Conservation (phyloP, 2,329 filamentous ascomycete species). For the Colletotrichum lini region DNA sequence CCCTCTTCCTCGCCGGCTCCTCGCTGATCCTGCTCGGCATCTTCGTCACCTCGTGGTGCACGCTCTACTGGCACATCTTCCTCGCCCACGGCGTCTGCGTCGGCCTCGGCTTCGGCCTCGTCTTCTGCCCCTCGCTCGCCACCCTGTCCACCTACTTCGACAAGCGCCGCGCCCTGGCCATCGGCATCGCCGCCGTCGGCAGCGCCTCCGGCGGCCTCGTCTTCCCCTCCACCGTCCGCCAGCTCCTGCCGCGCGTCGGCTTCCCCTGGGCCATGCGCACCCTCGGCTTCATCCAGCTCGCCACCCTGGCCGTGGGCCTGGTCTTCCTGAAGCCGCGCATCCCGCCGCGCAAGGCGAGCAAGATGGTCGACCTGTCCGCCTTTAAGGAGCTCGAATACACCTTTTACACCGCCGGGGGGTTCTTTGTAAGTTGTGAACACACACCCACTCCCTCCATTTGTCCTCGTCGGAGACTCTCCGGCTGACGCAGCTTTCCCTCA, state of each 20-base stretch:
- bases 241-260: conserved; percentile 62
- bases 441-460: too few species aligned
- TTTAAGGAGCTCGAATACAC: conserved; percentile 54
- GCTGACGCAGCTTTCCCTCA: conserved; percentile 32
- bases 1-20: conserved; percentile 55
- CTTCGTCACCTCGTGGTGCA: conserved; percentile 59
- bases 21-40: conserved; percentile 59
- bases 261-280: conserved; percentile 69
- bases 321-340: conserved; percentile 58
- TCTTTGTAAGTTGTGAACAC: conserved; percentile 25
- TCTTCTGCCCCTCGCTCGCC: conserved; percentile 71
- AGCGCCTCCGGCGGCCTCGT: conserved; percentile 69
- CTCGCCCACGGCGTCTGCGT: conserved; percentile 64
- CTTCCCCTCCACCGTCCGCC: conserved; percentile 57
- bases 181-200: conserved; percentile 72
- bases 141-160: conserved; percentile 75
- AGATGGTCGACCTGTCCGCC: conserved; percentile 59
- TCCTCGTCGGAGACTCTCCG: not conserved
- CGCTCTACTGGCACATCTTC: conserved; percentile 64
- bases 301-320: conserved; percentile 56
- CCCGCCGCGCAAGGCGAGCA: conserved; percentile 55
- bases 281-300: conserved; percentile 62
- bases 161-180: conserved; percentile 67
- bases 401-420: conserved; percentile 32
- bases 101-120: conserved; percentile 67